phyloP scores from a whole-genome alignment of 306 rosid genomes.

The Psophocarpus tetragonolobus region DNA sequence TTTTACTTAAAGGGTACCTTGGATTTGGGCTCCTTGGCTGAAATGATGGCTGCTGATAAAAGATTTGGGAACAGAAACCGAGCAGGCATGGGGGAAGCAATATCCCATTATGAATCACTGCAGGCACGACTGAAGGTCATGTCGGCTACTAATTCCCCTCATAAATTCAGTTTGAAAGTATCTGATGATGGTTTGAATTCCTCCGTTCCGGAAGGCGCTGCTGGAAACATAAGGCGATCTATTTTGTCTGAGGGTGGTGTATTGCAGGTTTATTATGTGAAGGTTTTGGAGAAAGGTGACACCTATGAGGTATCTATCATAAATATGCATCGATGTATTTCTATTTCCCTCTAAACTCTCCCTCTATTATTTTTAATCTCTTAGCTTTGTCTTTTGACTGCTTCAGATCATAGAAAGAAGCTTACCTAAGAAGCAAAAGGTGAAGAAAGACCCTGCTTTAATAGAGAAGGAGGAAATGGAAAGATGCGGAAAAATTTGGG shows the following conservation, averaged over 20 bases:
- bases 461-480: conserved; percentile 93
- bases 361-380: neutral
- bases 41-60: conserved; percentile 84
- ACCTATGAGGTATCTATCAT: conserved; percentile 78
- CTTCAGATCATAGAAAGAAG: conserved; percentile 93
- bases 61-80: conserved; percentile 61
- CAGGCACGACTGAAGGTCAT: conserved; percentile 73
- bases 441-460: conserved; percentile 74
- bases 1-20: conserved; percentile 84
- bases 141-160: conserved; percentile 63
- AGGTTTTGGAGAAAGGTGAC: conserved; percentile 99
- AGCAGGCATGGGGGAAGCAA: conserved; percentile 84
- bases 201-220: conserved; percentile 97
- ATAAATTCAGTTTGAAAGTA: conserved; percentile 73
- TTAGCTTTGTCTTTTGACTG: conserved; percentile 28
- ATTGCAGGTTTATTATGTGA: conserved; percentile 87
- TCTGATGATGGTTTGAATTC: conserved; percentile 74
- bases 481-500: conserved; percentile 83
- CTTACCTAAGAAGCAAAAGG: conserved; percentile 82
- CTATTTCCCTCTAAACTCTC: conserved; percentile 5
- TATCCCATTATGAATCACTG: conserved; percentile 74
- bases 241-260: conserved; percentile 97
- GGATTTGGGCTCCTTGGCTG: conserved; percentile 96
- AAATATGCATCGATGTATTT: neutral
- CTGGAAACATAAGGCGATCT: conserved; percentile 88